phyloP scores from a whole-genome alignment of 805 yeast species.

The Zygoascus biomembranicola region DNA sequence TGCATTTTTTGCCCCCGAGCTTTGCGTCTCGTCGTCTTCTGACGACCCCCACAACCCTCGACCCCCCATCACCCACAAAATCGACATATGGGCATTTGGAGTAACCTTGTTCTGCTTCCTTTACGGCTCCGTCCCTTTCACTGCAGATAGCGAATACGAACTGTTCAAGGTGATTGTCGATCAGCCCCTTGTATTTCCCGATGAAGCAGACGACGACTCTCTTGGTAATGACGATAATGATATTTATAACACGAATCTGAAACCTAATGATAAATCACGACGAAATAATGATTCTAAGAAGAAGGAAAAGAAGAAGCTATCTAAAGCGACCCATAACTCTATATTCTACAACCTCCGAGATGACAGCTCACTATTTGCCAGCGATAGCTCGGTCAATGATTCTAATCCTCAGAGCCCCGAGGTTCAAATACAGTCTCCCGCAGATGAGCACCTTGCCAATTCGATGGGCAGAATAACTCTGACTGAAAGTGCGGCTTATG shows the following conservation, averaged over 20 bases:
- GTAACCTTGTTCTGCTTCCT: conserved; percentile 81
- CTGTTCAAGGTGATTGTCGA: conserved; percentile 74
- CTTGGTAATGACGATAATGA: not conserved
- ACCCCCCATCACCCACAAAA: conserved; percentile 57
- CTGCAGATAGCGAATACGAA: conserved; percentile 78
- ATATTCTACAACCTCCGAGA: not conserved
- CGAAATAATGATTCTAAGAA: not conserved
- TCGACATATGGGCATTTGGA: conserved; percentile 98
- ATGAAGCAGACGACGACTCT: conserved; percentile 11
- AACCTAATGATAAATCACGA: not conserved
- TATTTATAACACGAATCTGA: not conserved
- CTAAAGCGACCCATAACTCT: not conserved
- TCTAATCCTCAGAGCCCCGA: not conserved
- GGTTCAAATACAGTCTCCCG: not conserved
- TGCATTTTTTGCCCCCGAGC: conserved; percentile 91
- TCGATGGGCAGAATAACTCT: not conserved
- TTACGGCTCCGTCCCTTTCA: conserved; percentile 84
- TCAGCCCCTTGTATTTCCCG: conserved; percentile 52
- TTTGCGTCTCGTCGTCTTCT: conserved; percentile 17
- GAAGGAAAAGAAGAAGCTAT: not conserved
- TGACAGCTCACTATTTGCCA: not conserved
- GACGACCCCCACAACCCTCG: conserved; percentile 14
- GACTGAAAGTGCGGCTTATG: not conserved
- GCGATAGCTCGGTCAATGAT: conserved; percentile 3
- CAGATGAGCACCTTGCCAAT: not conserved